Conservation (phyloP, 768 basidiomycete genomes). For the Lentinula sp. region DNA sequence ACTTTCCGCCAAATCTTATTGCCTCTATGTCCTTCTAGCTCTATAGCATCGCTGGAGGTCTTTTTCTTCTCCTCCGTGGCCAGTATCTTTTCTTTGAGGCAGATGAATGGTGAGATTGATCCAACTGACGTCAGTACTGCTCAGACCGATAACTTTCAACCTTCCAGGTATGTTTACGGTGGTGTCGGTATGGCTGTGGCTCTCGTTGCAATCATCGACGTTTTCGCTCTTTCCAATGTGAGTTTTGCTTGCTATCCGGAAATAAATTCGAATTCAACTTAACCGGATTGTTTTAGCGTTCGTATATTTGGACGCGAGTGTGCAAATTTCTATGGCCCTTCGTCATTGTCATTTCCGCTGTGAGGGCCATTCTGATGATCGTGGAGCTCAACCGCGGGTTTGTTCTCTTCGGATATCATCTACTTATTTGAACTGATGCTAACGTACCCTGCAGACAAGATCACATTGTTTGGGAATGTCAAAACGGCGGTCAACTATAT, state of each 20-base stretch:
- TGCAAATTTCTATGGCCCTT: conserved; percentile 68
- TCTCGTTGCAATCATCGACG: conserved; percentile 42
- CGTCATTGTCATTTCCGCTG: conserved; percentile 53
- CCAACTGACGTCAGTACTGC: conserved; percentile 20
- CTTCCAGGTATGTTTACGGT: conserved; percentile 59
- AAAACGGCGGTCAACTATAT: conserved; percentile 65
- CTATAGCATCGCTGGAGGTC: conserved; percentile 61
- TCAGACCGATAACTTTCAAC: neutral
- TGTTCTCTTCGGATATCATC: conserved; percentile 22
- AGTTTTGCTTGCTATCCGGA: conserved; percentile 18
- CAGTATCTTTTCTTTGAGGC: conserved; percentile 59
- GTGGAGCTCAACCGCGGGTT: conserved; percentile 67
- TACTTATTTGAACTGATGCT: conserved; percentile 11
- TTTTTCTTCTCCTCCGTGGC: conserved; percentile 56
- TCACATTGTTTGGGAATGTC: conserved; percentile 69
- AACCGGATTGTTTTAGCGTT: conserved; percentile 39
- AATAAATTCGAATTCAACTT: neutral
- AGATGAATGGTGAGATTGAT: conserved; percentile 53
- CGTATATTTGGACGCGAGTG: conserved; percentile 62
- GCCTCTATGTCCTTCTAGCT: conserved; percentile 27
- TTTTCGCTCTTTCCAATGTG: conserved; percentile 61
- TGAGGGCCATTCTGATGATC: conserved; percentile 69
- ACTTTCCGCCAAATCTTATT: neutral
- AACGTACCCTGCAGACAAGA: conserved; percentile 37
- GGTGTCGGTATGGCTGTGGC: conserved; percentile 54